Conservation (phyloP, 2,329 filamentous ascomycete species). For the Botrytis byssoidea region DNA sequence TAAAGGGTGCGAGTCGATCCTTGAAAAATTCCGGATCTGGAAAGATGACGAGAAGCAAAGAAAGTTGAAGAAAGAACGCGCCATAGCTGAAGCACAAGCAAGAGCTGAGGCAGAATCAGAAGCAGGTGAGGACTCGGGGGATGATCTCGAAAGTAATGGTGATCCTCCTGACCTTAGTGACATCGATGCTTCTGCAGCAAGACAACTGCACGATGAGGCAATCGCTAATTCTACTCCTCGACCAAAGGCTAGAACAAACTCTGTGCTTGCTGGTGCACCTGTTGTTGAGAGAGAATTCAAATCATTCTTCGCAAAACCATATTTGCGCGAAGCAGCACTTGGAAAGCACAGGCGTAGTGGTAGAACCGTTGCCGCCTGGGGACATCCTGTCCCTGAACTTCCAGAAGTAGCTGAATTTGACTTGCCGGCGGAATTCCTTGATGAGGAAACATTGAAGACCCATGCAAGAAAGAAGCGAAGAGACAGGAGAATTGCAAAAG, state of each 20-base stretch:
- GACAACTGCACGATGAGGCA: constrained; percentile 61
- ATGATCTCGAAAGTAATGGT: constrained; percentile 48
- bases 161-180: constrained; percentile 63
- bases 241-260: constrained; percentile 25
- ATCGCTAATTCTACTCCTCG: constrained; percentile 36
- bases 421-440: constrained; percentile 57
- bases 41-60: constrained; percentile 84
- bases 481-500: constrained; percentile 34
- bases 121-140: constrained; percentile 44
- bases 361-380: constrained; percentile 75
- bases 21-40: constrained; percentile 87
- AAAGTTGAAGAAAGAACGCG: constrained; percentile 72
- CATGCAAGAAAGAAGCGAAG: constrained; percentile 62
- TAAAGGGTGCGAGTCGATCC: constrained; percentile 72
- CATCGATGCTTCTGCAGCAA: constrained; percentile 67
- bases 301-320: constrained; percentile 74
- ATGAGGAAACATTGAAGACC: constrained; percentile 53
- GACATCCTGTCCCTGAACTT: constrained; percentile 73
- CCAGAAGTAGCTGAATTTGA: constrained; percentile 65
- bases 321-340: constrained; percentile 78
- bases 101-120: constrained; percentile 42
- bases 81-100: constrained; percentile 48
- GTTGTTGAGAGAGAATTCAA: constrained; percentile 61
- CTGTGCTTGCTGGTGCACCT: constrained; percentile 27
- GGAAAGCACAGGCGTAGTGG: constrained; percentile 67